phyloP scores from a whole-genome alignment of 2,329 filamentous ascomycete genomes.

The Neonectria coccinea region DNA sequence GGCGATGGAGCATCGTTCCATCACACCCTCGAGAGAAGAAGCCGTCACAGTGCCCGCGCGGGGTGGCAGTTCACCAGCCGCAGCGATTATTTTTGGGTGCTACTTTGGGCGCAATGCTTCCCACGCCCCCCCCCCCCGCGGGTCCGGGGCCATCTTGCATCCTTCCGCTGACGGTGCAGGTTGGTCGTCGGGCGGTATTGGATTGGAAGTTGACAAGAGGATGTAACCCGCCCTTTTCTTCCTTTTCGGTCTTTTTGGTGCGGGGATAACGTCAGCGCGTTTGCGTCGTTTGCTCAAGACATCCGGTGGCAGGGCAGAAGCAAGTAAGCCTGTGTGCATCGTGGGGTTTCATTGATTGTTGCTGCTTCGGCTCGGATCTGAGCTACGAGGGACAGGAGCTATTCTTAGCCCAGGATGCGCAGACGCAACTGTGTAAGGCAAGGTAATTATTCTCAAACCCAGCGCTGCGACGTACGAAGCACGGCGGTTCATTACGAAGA shows the following conservation, averaged over 20 bases:
- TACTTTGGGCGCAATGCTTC: background rate
- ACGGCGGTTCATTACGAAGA: no score
- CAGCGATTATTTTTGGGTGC: background rate
- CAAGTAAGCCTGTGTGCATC: background rate
- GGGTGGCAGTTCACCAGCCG: background rate
- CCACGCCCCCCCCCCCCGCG: background rate
- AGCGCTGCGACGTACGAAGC: background rate
- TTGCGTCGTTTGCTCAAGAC: background rate
- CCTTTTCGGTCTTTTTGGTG: background rate
- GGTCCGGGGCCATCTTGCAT: background rate
- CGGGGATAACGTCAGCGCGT: background rate
- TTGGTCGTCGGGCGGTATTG: background rate
- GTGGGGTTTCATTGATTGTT: background rate
- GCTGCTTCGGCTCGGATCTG: background rate
- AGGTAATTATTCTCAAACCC: background rate
- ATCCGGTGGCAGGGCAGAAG: slow-evolving; percentile 1
- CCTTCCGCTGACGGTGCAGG: background rate
- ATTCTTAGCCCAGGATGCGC: slow-evolving; percentile 1
- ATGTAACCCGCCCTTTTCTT: background rate
- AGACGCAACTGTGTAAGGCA: background rate
- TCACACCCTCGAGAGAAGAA: background rate
- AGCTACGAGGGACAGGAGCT: background rate
- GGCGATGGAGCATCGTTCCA: no score
- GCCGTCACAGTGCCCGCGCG: background rate
- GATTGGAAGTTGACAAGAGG: background rate